Evolutionary conservation across 2,329 filamentous ascomycete genomes (phyloP), one percentile per base, ranked within the genome.

Genomic region (Neonectria faginata): DNA sequence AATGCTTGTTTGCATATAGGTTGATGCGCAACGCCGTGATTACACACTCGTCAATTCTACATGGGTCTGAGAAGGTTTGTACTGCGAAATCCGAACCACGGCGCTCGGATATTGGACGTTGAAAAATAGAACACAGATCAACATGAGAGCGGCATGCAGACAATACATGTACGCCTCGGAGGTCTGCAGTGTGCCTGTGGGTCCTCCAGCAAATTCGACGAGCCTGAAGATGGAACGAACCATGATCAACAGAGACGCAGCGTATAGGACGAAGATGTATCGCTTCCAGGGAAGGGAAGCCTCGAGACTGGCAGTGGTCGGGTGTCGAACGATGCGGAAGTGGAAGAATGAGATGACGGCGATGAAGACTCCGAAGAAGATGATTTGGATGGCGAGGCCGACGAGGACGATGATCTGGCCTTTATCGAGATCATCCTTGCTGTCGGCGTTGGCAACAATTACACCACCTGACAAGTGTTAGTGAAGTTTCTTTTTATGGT

Each of bases 301-400:
- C 9, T 20, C 16, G 7, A 53, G 11, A 9, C 18, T 1, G 72
- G 63, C 9, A 77, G 20, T 20, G 5, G 1, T 10, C 16, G 71
- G 67, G 3, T 67, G 9, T 36, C 41, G 53, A 9, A 44, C 53
- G 12, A 56, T 56, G 36, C 65, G 18, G 60, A 56, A 62, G 64
- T 87, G 81, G 73, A 86, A 86, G 0, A 82, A 64, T 1, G 78
- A 63, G 0, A 83, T 79, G 0, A 80, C 78, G 2, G 81, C 50
- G 18, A 85, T 74, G 68, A 89, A 89, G 22, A 86, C 74, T 11
- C 78, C 78, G 61, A 89, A 88, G 51, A 85, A 80, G 27, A 85
- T 33, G 14, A 89, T 79, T 68, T 89, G 87, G 11, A 88, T 71
- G 14, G 84, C 74, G 4, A 90, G 75, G 5, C 87, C 87, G 7